Base-by-base conservation (phyloP, 331 rosid genomes). In the Cydonia oblonga region DNA sequence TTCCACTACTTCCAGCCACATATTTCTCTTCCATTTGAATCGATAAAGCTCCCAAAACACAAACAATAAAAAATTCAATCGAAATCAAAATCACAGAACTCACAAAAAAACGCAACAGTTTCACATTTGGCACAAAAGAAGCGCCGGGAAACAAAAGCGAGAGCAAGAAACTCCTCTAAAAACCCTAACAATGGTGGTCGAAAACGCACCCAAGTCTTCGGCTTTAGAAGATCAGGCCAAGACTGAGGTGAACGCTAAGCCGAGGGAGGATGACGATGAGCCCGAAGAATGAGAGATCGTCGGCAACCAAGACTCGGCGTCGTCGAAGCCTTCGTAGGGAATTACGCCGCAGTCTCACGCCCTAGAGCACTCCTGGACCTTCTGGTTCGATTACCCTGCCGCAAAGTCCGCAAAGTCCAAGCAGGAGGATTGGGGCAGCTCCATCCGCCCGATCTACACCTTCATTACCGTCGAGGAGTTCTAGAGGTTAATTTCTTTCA, bases 341-440 rank as follows among this genome's bases (percentile, higher is more conserved):
- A 16, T 74, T 14, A 75, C 64, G n/a, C 84, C 56, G 5, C 82
- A 82, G 74, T 74, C 84, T 18, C 97, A 93, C 76, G 90, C 88
- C 14, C 86, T 95, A 16, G 97, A 95, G 88, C 77, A 89, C 65
- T 83, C 96, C 0, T 95, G 97, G 98, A 95, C 98, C 46, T 95
- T 95, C 86, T 91, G 96, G 98, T 95, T 95, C 74, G 96, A 91
- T 74, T 89, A 63, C 52, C 89, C 90, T 22, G 33, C 82, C 1
- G 87, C 90, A 6, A 95, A 79, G 79, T 3, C 82, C 0, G 87
- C 89, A 5, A 93, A 83, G 77, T 16, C 86, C 75, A 91, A 83
- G 84, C 89, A 85, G 64, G 79, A 70, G 18, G 68, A 78, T 53
- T 95, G 98, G 98, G 98, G 98, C 29, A 86, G 78, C 68, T 80